These are phyloP conservation scores for Bacidia rubella DNA, from an alignment of 495 filamentous ascomycete genomes.

Conservation along the genomic window DNA sequence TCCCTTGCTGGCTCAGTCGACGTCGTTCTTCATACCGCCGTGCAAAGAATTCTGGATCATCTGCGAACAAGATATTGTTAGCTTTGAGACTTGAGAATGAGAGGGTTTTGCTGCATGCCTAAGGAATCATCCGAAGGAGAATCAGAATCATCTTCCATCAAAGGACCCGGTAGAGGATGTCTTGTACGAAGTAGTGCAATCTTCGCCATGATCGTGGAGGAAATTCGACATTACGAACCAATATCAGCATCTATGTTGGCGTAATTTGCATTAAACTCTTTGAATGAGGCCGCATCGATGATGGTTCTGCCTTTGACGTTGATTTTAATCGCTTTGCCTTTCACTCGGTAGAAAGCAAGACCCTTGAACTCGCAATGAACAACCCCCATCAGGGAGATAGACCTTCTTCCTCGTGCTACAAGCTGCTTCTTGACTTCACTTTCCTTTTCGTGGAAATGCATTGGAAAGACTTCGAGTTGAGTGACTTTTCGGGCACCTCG, in stretches of 20 bases:
- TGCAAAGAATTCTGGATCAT: constrained; percentile 3
- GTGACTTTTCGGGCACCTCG: constrained; percentile 43
- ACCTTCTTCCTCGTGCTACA: constrained; percentile 11
- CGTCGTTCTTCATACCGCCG: neutral
- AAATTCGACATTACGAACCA: neutral
- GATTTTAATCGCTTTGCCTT: constrained; percentile 14
- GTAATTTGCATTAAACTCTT: constrained; percentile 15
- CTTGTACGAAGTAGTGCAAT: too few species aligned
- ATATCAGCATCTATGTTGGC: constrained; percentile 6
- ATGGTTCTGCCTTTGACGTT: constrained; percentile 9
- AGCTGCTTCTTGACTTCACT: constrained; percentile 8
- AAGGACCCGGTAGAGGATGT: too few species aligned
- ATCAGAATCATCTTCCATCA: too few species aligned
- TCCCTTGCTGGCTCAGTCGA: neutral
- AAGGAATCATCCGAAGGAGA: too few species aligned
- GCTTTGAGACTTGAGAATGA: too few species aligned
- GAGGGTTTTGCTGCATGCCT: too few species aligned
- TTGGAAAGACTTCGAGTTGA: constrained; percentile 25
- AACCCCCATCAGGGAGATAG: constrained; percentile 15
- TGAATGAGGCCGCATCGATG: constrained; percentile 11
- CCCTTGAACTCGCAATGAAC: constrained; percentile 17
- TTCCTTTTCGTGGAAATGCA: constrained; percentile 1
- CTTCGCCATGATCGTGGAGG: too few species aligned
- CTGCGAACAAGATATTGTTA: too few species aligned
- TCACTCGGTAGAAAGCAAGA: constrained; percentile 16